Percentiles rank a stretch among this genome's conserved stretches.
Evolutionary conservation across 1,139 yeast species (phyloP).

Genomic region (Nakaseomyces bracarensis): DNA sequence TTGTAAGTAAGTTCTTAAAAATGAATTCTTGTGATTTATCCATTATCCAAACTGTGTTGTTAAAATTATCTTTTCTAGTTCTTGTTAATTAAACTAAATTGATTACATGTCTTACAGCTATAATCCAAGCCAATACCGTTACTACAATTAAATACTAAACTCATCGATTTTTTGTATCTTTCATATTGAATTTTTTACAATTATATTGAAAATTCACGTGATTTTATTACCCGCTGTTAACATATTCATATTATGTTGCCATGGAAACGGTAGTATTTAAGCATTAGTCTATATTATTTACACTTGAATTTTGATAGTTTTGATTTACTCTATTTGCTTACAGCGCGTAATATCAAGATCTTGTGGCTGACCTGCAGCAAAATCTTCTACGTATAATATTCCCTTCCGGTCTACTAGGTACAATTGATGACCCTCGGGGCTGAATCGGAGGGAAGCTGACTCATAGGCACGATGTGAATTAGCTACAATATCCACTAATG

Average conservation of each 20-base stretch:
- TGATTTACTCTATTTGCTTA: slow-evolving; percentile 38
- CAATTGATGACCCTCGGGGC: slow-evolving; percentile 73
- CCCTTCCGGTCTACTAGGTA: slow-evolving; percentile 78
- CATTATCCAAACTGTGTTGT: slow-evolving; percentile 14
- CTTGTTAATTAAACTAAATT: too few species aligned
- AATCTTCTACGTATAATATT: slow-evolving; percentile 66
- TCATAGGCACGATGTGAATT: slow-evolving; percentile 61
- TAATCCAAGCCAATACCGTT: too few species aligned
- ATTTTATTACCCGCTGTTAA: too few species aligned
- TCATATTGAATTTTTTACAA: not conserved
- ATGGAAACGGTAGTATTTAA: too few species aligned
- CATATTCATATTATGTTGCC: too few species aligned
- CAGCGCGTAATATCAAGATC: slow-evolving; percentile 75
- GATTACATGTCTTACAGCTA: too few species aligned
- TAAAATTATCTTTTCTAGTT: too few species aligned
- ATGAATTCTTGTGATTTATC: slow-evolving; percentile 28
- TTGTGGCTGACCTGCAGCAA: slow-evolving; percentile 76
- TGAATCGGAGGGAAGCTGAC: slow-evolving; percentile 68
- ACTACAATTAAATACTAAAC: not conserved
- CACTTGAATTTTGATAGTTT: not conserved
- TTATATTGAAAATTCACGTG: not conserved
- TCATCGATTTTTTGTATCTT: not conserved
- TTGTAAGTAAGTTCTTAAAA: slow-evolving; percentile 25
- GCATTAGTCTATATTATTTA: too few species aligned
- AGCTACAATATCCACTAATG: slow-evolving; percentile 68